Conservation (phyloP, 768 basidiomycete genomes). For the Calocera cornea region DNA sequence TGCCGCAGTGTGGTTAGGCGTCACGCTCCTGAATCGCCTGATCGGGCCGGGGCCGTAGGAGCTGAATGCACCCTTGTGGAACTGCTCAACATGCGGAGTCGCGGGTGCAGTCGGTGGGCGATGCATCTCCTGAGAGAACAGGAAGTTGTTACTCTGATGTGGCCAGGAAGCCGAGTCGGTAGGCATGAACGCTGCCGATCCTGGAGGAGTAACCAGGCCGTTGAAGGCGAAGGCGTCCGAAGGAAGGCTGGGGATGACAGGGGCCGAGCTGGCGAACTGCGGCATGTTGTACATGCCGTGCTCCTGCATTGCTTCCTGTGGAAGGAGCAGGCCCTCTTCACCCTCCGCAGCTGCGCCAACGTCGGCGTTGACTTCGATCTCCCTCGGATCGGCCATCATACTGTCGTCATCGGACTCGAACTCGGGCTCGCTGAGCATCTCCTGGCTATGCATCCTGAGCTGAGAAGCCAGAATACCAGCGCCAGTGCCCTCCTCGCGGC, state of each 20-base stretch:
- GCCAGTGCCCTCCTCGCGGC: conserved; percentile 24
- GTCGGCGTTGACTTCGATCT: background rate
- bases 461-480: conserved; percentile 4
- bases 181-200: background rate
- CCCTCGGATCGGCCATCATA: background rate
- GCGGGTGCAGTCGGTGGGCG: background rate
- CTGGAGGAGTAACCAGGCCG: background rate
- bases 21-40: background rate
- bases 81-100: background rate
- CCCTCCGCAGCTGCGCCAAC: background rate
- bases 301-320: background rate
- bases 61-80: background rate
- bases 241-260: background rate
- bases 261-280: background rate
- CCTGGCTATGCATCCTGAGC: background rate
- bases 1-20: background rate
- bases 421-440: background rate
- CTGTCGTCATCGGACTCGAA: conserved; percentile 3
- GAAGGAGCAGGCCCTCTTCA: background rate
- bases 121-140: background rate
- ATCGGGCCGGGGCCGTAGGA: background rate
- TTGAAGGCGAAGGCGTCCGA: background rate
- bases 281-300: background rate
- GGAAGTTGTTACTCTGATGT: background rate
- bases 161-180: background rate